Evolutionary conservation across 306 rosid genomes (phyloP).

Genomic region (Casuarina cunninghamiana): DNA sequence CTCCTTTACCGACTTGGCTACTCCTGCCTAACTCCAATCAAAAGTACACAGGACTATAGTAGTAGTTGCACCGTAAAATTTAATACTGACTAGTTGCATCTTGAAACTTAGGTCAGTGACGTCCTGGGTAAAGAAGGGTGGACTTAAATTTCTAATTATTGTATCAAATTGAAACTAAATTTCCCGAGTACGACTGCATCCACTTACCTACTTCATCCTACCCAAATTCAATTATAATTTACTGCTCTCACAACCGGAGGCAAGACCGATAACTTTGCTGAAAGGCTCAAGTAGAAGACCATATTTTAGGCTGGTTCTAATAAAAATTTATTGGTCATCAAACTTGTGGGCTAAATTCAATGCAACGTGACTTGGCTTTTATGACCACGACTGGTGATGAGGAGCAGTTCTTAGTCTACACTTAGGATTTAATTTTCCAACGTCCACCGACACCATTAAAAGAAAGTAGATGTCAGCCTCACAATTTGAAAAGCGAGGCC

Average conservation of each 20-base stretch:
- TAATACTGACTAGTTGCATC: not conserved
- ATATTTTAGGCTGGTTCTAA: not conserved
- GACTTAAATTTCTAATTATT: not conserved
- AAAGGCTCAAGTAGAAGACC: not conserved
- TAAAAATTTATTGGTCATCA: not conserved
- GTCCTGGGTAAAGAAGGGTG: not conserved
- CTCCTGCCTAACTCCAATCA: not conserved
- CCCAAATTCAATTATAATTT: no score
- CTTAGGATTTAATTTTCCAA: not conserved
- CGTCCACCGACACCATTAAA: conserved; percentile 31
- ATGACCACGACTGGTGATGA: not conserved
- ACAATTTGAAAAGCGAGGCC: not conserved
- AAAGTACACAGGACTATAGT: no score
- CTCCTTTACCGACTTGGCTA: not conserved
- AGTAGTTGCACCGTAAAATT: not conserved
- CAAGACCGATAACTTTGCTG: not conserved
- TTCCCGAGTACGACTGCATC: not conserved
- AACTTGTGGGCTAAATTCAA: not conserved
- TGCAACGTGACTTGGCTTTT: not conserved
- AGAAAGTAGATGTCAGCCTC: not conserved
- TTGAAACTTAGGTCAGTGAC: not conserved
- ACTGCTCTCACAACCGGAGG: not conserved
- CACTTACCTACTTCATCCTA: no score
- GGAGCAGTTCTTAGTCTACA: not conserved
- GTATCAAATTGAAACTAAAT: not conserved